These are phyloP conservation scores for Cryphonectria naterciae DNA, from an alignment of 2,329 filamentous ascomycete genomes.

Conservation along the genomic window DNA sequence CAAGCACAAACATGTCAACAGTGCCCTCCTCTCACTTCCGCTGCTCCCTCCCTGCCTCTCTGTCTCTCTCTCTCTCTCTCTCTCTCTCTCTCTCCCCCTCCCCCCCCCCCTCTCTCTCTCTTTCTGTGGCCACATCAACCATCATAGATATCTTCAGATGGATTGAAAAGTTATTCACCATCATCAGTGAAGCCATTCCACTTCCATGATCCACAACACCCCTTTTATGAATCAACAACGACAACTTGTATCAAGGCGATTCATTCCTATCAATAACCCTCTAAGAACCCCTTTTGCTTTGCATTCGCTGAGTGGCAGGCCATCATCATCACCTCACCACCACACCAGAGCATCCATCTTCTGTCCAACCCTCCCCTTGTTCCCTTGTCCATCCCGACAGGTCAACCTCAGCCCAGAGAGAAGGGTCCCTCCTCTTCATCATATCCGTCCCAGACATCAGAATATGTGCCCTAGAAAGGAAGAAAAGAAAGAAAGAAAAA, in stretches of 20 bases:
- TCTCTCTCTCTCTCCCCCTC: background rate
- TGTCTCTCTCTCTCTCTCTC: background rate
- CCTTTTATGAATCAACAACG: background rate
- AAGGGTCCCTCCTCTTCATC: background rate
- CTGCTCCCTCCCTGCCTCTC: background rate
- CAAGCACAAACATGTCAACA: background rate
- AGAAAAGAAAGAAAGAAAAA: background rate
- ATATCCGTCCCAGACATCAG: conserved; percentile 5
- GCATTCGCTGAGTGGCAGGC: background rate
- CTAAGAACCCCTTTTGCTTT: background rate
- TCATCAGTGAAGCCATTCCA: background rate
- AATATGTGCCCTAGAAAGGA: conserved; percentile 5
- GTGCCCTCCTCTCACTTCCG: background rate
- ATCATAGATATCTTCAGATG: background rate
- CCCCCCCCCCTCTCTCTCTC: background rate
- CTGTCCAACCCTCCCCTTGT: background rate
- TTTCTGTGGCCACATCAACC: background rate
- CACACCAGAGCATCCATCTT: background rate
- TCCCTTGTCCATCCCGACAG: background rate
- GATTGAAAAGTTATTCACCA: conserved; percentile 5
- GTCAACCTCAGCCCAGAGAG: too few relatives aligned
- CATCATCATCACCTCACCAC: background rate
- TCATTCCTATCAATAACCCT: background rate
- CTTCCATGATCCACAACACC: background rate
- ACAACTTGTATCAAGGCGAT: background rate